Evolutionary conservation across 2,329 filamentous ascomycete species (phyloP).

Genomic region (Fonsecaea monophora): DNA sequence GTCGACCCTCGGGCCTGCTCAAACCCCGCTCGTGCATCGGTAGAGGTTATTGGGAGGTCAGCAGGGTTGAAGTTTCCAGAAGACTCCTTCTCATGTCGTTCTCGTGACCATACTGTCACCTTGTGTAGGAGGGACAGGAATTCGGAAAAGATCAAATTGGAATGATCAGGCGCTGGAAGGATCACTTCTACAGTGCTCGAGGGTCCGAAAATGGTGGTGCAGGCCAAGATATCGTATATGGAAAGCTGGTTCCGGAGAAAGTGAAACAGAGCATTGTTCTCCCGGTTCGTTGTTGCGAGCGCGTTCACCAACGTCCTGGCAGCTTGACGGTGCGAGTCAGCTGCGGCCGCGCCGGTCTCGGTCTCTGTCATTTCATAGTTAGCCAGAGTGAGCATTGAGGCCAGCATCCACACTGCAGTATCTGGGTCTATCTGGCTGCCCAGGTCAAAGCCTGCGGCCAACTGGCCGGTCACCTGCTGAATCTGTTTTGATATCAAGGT

Average conservation of each 20-base stretch:
- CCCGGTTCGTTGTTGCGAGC: constrained; percentile 34
- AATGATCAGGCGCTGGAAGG: constrained; percentile 29
- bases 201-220: constrained; percentile 30
- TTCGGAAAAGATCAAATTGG: constrained; percentile 34
- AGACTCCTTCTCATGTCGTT: constrained; percentile 8
- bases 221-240: constrained; percentile 35
- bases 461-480: constrained; percentile 27
- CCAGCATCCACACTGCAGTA: constrained; percentile 36
- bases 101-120: constrained; percentile 27
- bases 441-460: constrained; percentile 32
- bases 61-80: not conserved
- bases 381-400: constrained; percentile 35
- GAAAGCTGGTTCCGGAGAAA: constrained; percentile 35
- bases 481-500: constrained; percentile 33
- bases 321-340: constrained; percentile 33
- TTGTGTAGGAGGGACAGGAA: constrained; percentile 31
- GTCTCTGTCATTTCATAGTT: constrained; percentile 36
- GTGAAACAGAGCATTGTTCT: constrained; percentile 32
- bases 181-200: constrained; percentile 29
- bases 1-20: constrained; percentile 35
- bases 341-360: constrained; percentile 27
- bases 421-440: constrained; percentile 32
- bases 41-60: constrained; percentile 23
- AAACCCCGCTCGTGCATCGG: constrained; percentile 25
- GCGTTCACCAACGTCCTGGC: constrained; percentile 34